Evolutionary conservation across 345 rosid species (phyloP).

Genomic region (Citrus inodora): DNA sequence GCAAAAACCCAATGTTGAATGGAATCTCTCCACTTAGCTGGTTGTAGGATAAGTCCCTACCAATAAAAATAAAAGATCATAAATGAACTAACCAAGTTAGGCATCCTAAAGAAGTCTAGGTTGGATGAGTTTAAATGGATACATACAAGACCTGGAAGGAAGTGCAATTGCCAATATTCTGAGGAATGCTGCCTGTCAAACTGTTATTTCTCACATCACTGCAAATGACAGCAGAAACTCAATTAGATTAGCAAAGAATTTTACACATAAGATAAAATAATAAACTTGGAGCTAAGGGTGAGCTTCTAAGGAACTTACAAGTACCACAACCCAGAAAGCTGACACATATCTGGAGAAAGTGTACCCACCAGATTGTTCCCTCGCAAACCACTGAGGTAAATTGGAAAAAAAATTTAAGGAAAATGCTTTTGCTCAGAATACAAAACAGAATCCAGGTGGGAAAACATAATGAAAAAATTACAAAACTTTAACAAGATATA

Average conservation of each 20-base stretch:
- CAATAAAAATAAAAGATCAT: slow-evolving; percentile 11
- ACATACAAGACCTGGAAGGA: slow-evolving; percentile 99
- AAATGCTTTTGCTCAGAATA: not conserved
- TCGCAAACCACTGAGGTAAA: slow-evolving; percentile 62
- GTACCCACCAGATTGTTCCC: slow-evolving; percentile 93
- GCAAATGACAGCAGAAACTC: slow-evolving; percentile 8
- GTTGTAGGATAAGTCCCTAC: slow-evolving; percentile 95
- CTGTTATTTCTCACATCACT: slow-evolving; percentile 97
- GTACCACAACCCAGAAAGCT: slow-evolving; percentile 91
- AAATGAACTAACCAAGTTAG: not conserved
- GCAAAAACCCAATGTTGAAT: slow-evolving; percentile 94
- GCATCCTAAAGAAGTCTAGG: not conserved
- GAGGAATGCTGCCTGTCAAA: slow-evolving; percentile 88
- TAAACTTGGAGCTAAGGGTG: not conserved
- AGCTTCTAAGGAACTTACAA: slow-evolving; percentile 62
- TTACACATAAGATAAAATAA: not conserved
- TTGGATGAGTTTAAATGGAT: slow-evolving; percentile 15
- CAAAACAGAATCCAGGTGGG: not conserved
- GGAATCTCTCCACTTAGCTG: slow-evolving; percentile 88
- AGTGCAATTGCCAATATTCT: slow-evolving; percentile 90
- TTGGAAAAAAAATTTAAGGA: not conserved
- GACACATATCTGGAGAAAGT: slow-evolving; percentile 89
- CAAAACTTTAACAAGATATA: not conserved
- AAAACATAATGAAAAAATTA: not conserved
- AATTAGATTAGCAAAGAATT: not conserved